Conservation (phyloP, 768 basidiomycete genomes). For the Suillus clintonianus region DNA sequence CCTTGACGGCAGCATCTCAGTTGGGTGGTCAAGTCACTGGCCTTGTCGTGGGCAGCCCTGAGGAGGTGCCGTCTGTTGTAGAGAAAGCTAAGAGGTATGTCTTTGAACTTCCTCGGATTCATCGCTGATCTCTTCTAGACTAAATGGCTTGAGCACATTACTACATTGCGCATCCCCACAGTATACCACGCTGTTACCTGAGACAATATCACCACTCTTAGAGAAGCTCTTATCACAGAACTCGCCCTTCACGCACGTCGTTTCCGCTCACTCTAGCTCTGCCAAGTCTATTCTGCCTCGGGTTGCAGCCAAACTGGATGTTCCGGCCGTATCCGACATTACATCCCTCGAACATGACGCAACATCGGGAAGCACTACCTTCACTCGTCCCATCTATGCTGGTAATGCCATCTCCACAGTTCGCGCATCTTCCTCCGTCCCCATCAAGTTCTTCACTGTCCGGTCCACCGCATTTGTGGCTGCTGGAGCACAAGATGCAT, state of each 20-base stretch:
- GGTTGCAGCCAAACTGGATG: conserved; percentile 86
- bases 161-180: conserved; percentile 71
- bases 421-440: conserved; percentile 71
- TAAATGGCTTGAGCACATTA: conserved; percentile 67
- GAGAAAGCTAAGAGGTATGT: conserved; percentile 81
- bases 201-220: conserved; percentile 71
- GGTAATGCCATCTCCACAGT: conserved; percentile 97
- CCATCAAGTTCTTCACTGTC: conserved; percentile 93
- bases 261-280: conserved; percentile 88
- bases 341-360: conserved; percentile 71
- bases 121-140: conserved; percentile 38
- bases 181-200: conserved; percentile 52
- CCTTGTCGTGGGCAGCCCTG: conserved; percentile 62
- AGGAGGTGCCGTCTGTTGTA: conserved; percentile 65
- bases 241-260: conserved; percentile 82
- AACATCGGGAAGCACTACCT: conserved; percentile 74
- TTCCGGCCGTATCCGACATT: conserved; percentile 78
- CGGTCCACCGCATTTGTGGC: conserved; percentile 89
- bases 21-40: conserved; percentile 73
- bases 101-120: not conserved
- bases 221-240: conserved; percentile 68
- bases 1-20: conserved; percentile 88
- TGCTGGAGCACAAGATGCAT: conserved; percentile 47
- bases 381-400: conserved; percentile 94
- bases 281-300: conserved; percentile 94